Conservation (phyloP, 768 basidiomycete species). For the Trametes punicea region DNA sequence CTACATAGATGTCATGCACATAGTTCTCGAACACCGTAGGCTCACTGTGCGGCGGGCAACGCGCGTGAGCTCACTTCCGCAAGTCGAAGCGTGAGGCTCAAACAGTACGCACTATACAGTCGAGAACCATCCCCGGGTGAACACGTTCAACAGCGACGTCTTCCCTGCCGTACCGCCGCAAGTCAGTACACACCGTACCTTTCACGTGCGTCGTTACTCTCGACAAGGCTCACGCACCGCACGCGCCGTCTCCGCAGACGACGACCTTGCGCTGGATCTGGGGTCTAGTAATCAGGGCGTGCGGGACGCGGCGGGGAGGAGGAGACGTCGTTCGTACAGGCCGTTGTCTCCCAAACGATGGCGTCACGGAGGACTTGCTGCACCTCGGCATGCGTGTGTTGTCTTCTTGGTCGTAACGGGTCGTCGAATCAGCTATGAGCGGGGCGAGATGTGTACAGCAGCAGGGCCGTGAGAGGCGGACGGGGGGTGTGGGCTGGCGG, state of each 20-base stretch:
- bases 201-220: background rate
- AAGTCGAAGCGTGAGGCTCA: background rate
- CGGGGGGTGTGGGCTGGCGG: background rate
- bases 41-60: conserved; percentile 48
- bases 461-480: background rate
- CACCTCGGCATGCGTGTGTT: conserved; percentile 11
- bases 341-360: conserved; percentile 18
- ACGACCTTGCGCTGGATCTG: conserved; percentile 65
- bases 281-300: background rate
- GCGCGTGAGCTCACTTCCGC: background rate
- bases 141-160: conserved; percentile 85
- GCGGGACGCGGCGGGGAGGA: background rate
- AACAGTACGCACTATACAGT: conserved; percentile 73
- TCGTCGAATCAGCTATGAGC: no score
- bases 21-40: conserved; percentile 98
- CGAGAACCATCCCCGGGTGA: conserved; percentile 89
- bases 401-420: background rate
- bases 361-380: conserved; percentile 16
- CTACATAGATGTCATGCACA: conserved; percentile 84
- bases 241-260: conserved; percentile 96
- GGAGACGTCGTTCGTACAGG: conserved; percentile 7
- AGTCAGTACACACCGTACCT: no score
- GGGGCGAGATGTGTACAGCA: background rate
- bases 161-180: conserved; percentile 61
- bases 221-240: conserved; percentile 51